Evolutionary conservation across 169 alveolate species (phyloP).

Genomic region (Babesia ovata): DNA sequence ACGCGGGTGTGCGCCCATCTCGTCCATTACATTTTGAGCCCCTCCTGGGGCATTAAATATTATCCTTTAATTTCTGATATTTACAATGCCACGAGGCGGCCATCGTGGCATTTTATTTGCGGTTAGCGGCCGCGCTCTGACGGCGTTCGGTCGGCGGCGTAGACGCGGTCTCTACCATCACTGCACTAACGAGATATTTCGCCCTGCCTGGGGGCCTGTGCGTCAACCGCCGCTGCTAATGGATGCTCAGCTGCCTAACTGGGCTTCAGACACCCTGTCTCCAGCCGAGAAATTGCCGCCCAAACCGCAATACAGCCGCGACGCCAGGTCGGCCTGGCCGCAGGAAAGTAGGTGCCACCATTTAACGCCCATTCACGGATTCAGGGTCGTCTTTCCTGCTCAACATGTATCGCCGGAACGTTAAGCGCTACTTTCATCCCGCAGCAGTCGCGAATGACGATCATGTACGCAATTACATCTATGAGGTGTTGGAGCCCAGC

Average conservation of each 20-base stretch:
- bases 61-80: background rate
- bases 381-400: slow-evolving; percentile 37
- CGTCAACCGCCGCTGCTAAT: slow-evolving; percentile 54
- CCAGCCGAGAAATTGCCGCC: slow-evolving; percentile 74
- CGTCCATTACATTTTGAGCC: no score
- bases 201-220: slow-evolving; percentile 80
- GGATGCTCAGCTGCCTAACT: slow-evolving; percentile 69
- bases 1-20: no score
- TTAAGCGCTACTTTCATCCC: slow-evolving; percentile 72
- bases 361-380: background rate
- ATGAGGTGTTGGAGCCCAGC: slow-evolving; percentile 69
- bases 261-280: slow-evolving; percentile 67
- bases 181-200: slow-evolving; percentile 75
- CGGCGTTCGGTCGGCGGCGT: slow-evolving; percentile 69
- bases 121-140: slow-evolving; percentile 73
- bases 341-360: slow-evolving; percentile 18
- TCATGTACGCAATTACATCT: slow-evolving; percentile 67
- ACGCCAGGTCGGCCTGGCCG: slow-evolving; percentile 53
- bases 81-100: slow-evolving; percentile 64
- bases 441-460: slow-evolving; percentile 69
- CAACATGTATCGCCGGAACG: slow-evolving; percentile 68
- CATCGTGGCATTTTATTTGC: slow-evolving; percentile 70
- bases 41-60: no score
- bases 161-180: slow-evolving; percentile 78
- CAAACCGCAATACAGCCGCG: slow-evolving; percentile 51